Evolutionary conservation across 2,329 filamentous ascomycete species (phyloP).

Genomic region (Cytospora piceae): DNA sequence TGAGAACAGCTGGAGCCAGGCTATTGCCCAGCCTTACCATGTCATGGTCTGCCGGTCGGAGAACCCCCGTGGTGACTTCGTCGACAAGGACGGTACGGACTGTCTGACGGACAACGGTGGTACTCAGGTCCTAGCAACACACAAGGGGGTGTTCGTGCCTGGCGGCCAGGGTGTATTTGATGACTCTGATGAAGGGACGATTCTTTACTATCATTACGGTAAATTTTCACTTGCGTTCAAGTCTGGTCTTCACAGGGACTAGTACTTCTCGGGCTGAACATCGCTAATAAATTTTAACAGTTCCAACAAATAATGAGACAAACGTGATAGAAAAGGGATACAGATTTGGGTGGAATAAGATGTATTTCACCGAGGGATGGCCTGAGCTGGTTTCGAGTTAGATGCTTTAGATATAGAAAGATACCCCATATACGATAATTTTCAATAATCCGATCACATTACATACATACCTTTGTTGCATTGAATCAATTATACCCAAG

Average conservation of each 20-base stretch:
- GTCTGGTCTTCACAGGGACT: background rate
- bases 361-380: conserved; percentile 37
- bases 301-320: conserved; percentile 52
- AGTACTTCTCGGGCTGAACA: background rate
- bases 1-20: conserved; percentile 49
- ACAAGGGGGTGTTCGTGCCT: conserved; percentile 62
- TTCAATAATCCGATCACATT: background rate
- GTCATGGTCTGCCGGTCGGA: conserved; percentile 65
- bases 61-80: conserved; percentile 56
- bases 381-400: conserved; percentile 27
- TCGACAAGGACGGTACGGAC: conserved; percentile 55
- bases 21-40: conserved; percentile 63
- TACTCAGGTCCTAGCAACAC: conserved; percentile 59
- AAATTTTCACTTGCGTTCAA: background rate
- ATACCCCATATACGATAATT: background rate
- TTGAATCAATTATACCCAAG: too few species aligned
- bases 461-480: too few species aligned
- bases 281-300: conserved; percentile 27
- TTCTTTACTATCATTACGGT: conserved; percentile 66
- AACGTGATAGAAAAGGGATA: conserved; percentile 53
- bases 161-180: conserved; percentile 64
- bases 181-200: conserved; percentile 52
- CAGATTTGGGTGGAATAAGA: conserved; percentile 49
- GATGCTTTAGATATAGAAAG: conserved; percentile 3
- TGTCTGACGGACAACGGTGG: conserved; percentile 59